These are phyloP conservation scores for Tephrocybe sp. DNA, from an alignment of 768 basidiomycete species.

Conservation along the genomic window DNA sequence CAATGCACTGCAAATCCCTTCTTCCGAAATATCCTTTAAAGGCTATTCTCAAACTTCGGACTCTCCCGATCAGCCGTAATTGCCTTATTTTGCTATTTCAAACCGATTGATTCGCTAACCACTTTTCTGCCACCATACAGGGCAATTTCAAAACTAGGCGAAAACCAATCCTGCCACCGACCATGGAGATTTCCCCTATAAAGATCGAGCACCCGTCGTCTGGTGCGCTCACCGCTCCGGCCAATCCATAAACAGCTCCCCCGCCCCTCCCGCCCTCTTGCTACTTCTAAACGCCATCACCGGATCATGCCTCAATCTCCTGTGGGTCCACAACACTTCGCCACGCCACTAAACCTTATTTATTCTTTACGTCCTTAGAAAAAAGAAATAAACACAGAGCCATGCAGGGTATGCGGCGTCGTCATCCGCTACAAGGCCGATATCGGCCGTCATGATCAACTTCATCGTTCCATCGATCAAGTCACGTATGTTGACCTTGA, in stretches of 20 bases:
- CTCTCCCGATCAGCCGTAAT: conserved; percentile 10
- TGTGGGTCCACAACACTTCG: conserved; percentile 5
- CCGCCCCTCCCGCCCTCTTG: neutral
- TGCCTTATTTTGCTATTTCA: conserved; percentile 16
- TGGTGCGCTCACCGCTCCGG: neutral
- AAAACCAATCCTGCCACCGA: conserved; percentile 15
- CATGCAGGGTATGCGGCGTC: conserved; percentile 17
- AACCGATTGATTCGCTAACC: conserved; percentile 13
- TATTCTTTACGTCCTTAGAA: conserved; percentile 7
- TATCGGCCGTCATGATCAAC: conserved; percentile 18
- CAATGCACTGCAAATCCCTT: neutral
- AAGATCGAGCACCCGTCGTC: neutral
- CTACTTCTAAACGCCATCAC: neutral
- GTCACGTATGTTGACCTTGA: conserved; percentile 12
- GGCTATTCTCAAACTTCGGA: conserved; percentile 10
- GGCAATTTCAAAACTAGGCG: conserved; percentile 9
- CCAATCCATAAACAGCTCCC: neutral
- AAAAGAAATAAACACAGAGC: conserved; percentile 18
- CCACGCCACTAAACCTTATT: neutral
- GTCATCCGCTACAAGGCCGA: conserved; percentile 21
- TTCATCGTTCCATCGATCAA: conserved; percentile 12
- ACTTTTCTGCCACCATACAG: conserved; percentile 5
- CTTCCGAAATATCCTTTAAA: conserved; percentile 7
- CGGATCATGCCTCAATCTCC: conserved; percentile 13
- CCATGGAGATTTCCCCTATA: conserved; percentile 7